These are phyloP conservation scores for Termitomyces sp. DNA, from an alignment of 768 basidiomycete genomes.

Conservation along the genomic window DNA sequence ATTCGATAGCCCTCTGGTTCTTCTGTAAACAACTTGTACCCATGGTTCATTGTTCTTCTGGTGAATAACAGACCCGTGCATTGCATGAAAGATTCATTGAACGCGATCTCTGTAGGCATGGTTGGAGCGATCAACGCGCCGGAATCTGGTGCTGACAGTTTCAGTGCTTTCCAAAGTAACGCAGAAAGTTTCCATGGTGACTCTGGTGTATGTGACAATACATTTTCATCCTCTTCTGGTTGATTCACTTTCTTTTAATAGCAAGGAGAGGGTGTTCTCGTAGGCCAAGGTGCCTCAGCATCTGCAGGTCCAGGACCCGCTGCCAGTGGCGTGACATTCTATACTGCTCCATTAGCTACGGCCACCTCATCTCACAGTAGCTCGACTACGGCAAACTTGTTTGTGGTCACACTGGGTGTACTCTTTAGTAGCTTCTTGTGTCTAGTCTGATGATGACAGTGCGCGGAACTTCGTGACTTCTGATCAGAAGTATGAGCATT, in stretches of 20 bases:
- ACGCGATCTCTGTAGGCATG: slow-evolving; percentile 30
- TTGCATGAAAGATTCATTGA: background rate
- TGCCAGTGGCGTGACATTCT: slow-evolving; percentile 26
- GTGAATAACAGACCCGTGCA: slow-evolving; percentile 11
- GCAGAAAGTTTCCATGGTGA: slow-evolving; percentile 26
- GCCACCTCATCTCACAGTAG: slow-evolving; percentile 1
- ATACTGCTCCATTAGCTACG: slow-evolving; percentile 20
- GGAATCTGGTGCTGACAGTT: slow-evolving; percentile 37
- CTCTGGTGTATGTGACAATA: slow-evolving; percentile 29
- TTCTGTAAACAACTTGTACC: slow-evolving; percentile 50
- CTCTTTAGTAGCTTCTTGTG: background rate
- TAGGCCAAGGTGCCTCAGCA: slow-evolving; percentile 46
- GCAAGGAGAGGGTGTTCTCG: slow-evolving; percentile 40
- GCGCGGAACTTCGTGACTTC: background rate
- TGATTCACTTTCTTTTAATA: slow-evolving; percentile 5
- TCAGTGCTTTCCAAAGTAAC: slow-evolving; percentile 29
- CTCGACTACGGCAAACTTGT: background rate
- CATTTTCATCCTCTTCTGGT: background rate
- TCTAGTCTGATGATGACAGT: background rate
- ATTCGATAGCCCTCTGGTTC: slow-evolving; percentile 50
- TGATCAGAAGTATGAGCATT: background rate
- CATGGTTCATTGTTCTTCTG: slow-evolving; percentile 36
- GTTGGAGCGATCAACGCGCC: slow-evolving; percentile 54
- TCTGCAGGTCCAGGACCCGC: slow-evolving; percentile 39
- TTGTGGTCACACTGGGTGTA: background rate